Evolutionary conservation across 306 rosid genomes (phyloP).

Genomic region (Fagus sylvatica): DNA sequence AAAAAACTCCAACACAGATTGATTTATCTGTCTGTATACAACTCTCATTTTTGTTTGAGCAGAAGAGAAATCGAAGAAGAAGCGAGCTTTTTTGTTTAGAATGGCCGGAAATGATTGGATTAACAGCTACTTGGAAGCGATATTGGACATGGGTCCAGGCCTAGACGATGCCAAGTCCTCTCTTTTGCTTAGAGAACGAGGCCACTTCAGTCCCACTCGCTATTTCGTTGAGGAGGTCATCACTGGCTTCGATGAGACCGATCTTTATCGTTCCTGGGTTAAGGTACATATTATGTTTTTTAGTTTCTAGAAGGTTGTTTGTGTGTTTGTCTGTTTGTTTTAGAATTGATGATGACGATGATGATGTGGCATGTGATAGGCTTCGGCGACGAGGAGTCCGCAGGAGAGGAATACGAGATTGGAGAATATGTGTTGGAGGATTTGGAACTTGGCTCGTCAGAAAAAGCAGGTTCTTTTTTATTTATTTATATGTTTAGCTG

Average conservation of each 20-base stretch:
- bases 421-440: slow-evolving; percentile 99
- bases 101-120: slow-evolving; percentile 99
- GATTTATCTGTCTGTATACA: not conserved
- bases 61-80: not conserved
- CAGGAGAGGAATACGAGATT: slow-evolving; percentile 95
- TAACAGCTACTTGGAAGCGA: slow-evolving; percentile 92
- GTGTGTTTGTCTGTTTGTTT: not conserved
- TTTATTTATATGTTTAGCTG: not conserved
- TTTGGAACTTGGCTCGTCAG: slow-evolving; percentile 98
- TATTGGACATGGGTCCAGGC: slow-evolving; percentile 86
- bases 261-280: slow-evolving; percentile 98
- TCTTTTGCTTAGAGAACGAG: slow-evolving; percentile 83
- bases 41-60: not conserved
- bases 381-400: slow-evolving; percentile 94
- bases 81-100: not conserved
- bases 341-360: not conserved
- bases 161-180: slow-evolving; percentile 85
- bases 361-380: slow-evolving; percentile 38
- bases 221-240: slow-evolving; percentile 96
- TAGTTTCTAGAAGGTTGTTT: not conserved
- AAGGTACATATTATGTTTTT: slow-evolving; percentile 39
- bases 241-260: slow-evolving; percentile 93
- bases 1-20: not conserved
- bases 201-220: slow-evolving; percentile 93
- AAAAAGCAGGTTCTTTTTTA: slow-evolving; percentile 73